Conservation (phyloP, 148 eudicot genomes). For the Drosera capensis region DNA sequence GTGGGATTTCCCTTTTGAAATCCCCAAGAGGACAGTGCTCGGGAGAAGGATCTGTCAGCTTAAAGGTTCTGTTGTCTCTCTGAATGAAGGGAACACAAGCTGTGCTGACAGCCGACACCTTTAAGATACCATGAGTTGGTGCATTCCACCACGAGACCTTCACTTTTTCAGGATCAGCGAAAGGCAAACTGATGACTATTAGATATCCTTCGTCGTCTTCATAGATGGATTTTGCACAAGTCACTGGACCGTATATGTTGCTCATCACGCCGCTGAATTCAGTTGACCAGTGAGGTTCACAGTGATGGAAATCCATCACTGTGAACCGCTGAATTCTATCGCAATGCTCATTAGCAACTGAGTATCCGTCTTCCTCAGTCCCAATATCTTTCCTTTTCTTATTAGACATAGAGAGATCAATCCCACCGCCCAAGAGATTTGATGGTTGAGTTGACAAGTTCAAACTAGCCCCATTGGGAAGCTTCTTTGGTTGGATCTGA, state of each 20-base stretch:
- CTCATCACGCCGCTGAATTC: conserved; percentile 73
- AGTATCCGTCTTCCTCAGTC: conserved; percentile 30
- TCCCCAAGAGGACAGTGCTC: conserved; percentile 83
- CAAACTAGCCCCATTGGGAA: conserved; percentile 53
- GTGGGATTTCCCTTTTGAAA: conserved; percentile 52
- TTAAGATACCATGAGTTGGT: conserved; percentile 48
- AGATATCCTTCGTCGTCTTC: conserved; percentile 66
- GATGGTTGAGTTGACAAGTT: conserved; percentile 43
- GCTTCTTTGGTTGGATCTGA: conserved; percentile 26
- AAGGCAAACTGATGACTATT: conserved; percentile 46
- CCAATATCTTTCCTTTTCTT: conserved; percentile 52
- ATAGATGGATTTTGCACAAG: conserved; percentile 63
- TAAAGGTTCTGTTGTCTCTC: conserved; percentile 48
- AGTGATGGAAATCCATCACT: conserved; percentile 26
- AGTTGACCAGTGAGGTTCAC: conserved; percentile 37
- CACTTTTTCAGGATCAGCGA: conserved; percentile 49
- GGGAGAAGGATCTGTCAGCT: conserved; percentile 54
- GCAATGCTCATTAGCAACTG: conserved; percentile 15
- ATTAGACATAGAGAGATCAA: conserved; percentile 28
- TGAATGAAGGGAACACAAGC: conserved; percentile 41
- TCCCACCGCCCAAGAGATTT: conserved; percentile 27
- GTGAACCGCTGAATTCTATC: conserved; percentile 18
- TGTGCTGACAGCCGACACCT: conserved; percentile 51
- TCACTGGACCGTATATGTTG: conserved; percentile 53
- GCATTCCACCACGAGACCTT: conserved; percentile 77